Evolutionary conservation across 2,329 filamentous ascomycete species (phyloP).

Genomic region (Fusarium lyarnte): DNA sequence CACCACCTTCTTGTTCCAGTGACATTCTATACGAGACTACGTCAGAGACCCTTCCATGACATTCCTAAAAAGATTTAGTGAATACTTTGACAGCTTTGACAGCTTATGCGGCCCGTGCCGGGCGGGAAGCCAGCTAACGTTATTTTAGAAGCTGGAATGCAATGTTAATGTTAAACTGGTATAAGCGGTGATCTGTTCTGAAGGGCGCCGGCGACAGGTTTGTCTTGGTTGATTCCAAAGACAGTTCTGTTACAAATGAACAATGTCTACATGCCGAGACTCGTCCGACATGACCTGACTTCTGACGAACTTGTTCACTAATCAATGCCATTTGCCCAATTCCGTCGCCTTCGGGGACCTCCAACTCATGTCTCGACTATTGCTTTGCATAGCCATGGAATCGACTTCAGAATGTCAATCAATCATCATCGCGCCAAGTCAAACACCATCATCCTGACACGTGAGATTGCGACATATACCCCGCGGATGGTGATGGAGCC

Average conservation of each 20-base stretch:
- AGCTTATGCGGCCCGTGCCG: neutral
- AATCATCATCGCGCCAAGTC: neutral
- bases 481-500: conserved; percentile 24
- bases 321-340: neutral
- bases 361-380: neutral
- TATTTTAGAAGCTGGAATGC: neutral
- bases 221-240: neutral
- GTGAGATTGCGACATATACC: conserved; percentile 32
- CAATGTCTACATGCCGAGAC: neutral
- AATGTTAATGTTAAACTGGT: neutral
- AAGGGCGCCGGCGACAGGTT: fast-evolving
- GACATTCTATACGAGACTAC: neutral
- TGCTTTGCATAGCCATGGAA: neutral
- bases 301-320: neutral
- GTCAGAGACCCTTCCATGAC: neutral
- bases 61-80: neutral
- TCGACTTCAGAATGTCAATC: neutral
- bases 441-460: neutral
- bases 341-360: fast-evolving
- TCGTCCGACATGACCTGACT: neutral
- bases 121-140: neutral
- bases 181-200: neutral
- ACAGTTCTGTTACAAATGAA: neutral
- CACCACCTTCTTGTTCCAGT: neutral
- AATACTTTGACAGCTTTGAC: neutral